Evolutionary conservation across 2,329 filamentous ascomycete genomes (phyloP), one percentile per base, ranked within the genome.

Genomic region (Diaporthe caulivora): DNA sequence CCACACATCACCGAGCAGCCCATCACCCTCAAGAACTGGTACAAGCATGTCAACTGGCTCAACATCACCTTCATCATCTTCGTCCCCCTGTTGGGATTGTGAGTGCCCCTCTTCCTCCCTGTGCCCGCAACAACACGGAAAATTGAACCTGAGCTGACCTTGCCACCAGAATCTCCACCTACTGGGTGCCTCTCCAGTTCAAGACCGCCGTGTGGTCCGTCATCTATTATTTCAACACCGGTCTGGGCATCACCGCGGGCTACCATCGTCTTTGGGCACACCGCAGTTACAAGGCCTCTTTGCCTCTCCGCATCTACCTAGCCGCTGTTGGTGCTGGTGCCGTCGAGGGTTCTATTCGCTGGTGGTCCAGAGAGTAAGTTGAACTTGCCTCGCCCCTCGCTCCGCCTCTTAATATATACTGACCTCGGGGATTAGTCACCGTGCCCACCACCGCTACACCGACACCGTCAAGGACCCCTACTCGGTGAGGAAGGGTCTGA

Each of bases 31-130:
- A 86, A 88, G 80, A 98, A 97, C 87, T 97, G 94, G 94, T 92
- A 95, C 86, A 93, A 95, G 86, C 95, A 98, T 82, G 89, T 98
- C 87, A 95, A 97, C 89, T 98, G 95, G 95, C 89, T 98, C 77
- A 98, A 97, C 83, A 92, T 94, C 76, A 89, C 88, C 76, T 89
- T 98, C 82, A 96, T 97, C 82, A 83, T 97, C 77, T 87, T 93
- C 77, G 89, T 97, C 58, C 95, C 95, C 54, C 75, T 95, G 62
- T 87, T 90, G 73, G 95, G 95, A 76, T 89, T 93, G 80, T 62
- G 47, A 71, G 69, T 71, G 1, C 26, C 11, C 18, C 21, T 5
- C 18, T 26, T 5, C 5, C 6, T 18, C 18, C 18, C 1, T 40
- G 3, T 6, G 31, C 10, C 6, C 3, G 15, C 24, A 9, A 34